Evolutionary conservation across 2,329 filamentous ascomycete genomes (phyloP).

Genomic region (Fusarium ramigenum): DNA sequence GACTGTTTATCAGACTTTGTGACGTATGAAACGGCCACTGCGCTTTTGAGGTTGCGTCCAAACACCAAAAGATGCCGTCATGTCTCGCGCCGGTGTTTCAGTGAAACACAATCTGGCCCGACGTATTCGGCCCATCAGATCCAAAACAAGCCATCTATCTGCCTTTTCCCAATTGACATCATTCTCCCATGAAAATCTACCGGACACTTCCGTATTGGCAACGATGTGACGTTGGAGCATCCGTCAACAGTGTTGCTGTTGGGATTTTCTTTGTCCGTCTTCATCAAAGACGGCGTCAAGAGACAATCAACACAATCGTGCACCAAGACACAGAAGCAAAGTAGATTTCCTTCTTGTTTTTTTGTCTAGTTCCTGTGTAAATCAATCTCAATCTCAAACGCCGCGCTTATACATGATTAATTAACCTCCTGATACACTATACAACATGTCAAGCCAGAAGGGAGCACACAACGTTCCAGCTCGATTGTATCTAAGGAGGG

Average conservation of each 20-base stretch:
- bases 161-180: slow-evolving; percentile 16
- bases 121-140: slow-evolving; percentile 5
- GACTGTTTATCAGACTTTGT: slow-evolving; percentile 20
- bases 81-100: slow-evolving; percentile 36
- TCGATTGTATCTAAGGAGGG: slow-evolving; percentile 40
- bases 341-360: slow-evolving; percentile 36
- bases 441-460: slow-evolving; percentile 27
- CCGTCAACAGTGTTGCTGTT: not conserved
- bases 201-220: not conserved
- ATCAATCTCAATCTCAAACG: slow-evolving; percentile 47
- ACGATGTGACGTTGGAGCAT: slow-evolving; percentile 7
- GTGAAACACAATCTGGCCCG: slow-evolving; percentile 16
- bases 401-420: slow-evolving; percentile 50
- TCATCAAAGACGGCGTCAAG: not conserved
- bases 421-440: slow-evolving; percentile 35
- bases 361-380: slow-evolving; percentile 45
- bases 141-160: slow-evolving; percentile 5
- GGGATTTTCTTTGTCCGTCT: not conserved
- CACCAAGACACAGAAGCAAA: slow-evolving; percentile 28
- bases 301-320: slow-evolving; percentile 19
- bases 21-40: slow-evolving; percentile 20
- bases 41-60: not conserved
- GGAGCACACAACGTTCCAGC: slow-evolving; percentile 28
- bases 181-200: slow-evolving; percentile 4
- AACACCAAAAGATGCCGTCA: slow-evolving; percentile 32